Percentiles rank a stretch among this genome's conserved stretches.
phyloP scores from a whole-genome alignment of 352 stramenopile genomes.

The Phytophthora nicotianae region DNA sequence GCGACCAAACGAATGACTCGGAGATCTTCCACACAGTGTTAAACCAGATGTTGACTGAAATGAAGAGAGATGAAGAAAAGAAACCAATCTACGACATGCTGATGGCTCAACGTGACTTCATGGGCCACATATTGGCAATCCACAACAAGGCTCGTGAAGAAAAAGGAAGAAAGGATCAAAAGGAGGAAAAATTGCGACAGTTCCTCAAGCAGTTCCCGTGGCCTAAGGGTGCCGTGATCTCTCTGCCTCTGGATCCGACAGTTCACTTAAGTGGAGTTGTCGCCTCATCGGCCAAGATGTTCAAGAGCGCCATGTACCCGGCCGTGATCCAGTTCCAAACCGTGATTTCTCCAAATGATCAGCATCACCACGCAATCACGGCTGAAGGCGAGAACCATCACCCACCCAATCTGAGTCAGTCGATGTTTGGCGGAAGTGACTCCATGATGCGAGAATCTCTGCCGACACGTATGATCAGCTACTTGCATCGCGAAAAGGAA shows the following conservation, averaged over 20 bases:
- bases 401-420: conserved; percentile 41
- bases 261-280: conserved; percentile 91
- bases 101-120: conserved; percentile 93
- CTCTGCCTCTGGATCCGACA: conserved; percentile 86
- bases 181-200: conserved; percentile 94
- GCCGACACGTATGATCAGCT: conserved; percentile 76
- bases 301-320: conserved; percentile 98
- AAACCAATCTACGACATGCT: conserved; percentile 91
- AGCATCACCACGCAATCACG: conserved; percentile 31
- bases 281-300: conserved; percentile 94
- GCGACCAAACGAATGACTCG: conserved; percentile 70
- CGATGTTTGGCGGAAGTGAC: conserved; percentile 61
- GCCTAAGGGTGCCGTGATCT: conserved; percentile 78
- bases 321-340: conserved; percentile 96
- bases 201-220: conserved; percentile 89
- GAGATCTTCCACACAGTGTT: conserved; percentile 83
- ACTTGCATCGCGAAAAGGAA: conserved; percentile 81
- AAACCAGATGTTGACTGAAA: conserved; percentile 94
- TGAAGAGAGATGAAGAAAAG: conserved; percentile 93
- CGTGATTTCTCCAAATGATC: conserved; percentile 56
- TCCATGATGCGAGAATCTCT: conserved; percentile 71
- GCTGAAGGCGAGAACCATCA: conserved; percentile 25
- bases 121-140: conserved; percentile 92
- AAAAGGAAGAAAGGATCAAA: conserved; percentile 95
- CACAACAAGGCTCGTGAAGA: conserved; percentile 93